Evolutionary conservation across 768 basidiomycete species (phyloP).

Genomic region (Boletellus ananas): DNA sequence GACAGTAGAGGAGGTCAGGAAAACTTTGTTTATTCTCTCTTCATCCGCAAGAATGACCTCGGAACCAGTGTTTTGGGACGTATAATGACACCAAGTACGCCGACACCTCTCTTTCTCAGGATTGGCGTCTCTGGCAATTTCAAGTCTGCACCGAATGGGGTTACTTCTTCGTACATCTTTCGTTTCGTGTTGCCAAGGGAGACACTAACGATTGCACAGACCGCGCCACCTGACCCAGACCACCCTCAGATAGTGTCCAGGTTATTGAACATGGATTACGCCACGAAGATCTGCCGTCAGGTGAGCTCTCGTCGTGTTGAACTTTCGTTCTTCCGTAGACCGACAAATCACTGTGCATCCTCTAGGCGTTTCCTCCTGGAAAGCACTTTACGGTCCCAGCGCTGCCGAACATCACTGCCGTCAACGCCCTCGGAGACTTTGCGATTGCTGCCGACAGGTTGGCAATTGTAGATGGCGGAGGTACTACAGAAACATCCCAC

Average conservation of each 20-base stretch:
- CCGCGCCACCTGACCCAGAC: conserved; percentile 67
- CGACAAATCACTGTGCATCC: background rate
- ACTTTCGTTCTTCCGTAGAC: background rate
- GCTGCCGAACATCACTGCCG: conserved; percentile 74
- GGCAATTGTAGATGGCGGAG: conserved; percentile 86
- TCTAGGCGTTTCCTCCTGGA: conserved; percentile 74
- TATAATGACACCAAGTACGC: conserved; percentile 65
- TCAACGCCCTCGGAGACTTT: conserved; percentile 85
- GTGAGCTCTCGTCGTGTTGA: conserved; percentile 30
- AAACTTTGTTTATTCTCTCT: background rate
- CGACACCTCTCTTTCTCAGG: conserved; percentile 57
- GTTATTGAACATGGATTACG: conserved; percentile 68
- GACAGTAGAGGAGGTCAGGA: conserved; percentile 49
- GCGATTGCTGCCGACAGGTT: conserved; percentile 74
- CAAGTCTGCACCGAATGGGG: conserved; percentile 97
- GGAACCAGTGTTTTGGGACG: conserved; percentile 78
- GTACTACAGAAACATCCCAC: conserved; percentile 32
- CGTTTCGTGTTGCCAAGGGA: background rate
- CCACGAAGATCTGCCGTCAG: conserved; percentile 63
- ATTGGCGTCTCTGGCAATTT: conserved; percentile 87
- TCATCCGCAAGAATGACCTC: background rate
- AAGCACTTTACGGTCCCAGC: conserved; percentile 66
- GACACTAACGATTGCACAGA: conserved; percentile 37
- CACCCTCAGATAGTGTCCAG: conserved; percentile 77
- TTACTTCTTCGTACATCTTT: conserved; percentile 68